phyloP scores from a whole-genome alignment of 495 filamentous ascomycete species.

The Penicillium manginii region DNA sequence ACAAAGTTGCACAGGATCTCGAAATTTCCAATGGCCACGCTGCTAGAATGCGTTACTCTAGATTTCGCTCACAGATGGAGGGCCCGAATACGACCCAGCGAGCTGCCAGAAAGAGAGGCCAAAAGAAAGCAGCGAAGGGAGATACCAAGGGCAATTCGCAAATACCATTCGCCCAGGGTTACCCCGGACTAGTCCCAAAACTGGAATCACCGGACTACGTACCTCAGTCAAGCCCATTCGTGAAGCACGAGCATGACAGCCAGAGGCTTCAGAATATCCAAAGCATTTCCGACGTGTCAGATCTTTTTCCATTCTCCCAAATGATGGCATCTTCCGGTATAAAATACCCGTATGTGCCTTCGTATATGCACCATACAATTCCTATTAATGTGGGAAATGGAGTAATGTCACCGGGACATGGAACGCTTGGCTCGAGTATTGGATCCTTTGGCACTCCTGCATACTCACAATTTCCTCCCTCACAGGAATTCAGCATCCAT shows the following conservation, averaged over 20 bases:
- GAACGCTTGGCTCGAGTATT: not conserved
- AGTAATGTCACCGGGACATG: not conserved
- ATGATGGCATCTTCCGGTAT: not conserved
- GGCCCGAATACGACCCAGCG: slow-evolving; percentile 33
- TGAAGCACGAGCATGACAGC: not conserved
- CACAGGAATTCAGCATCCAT: not conserved
- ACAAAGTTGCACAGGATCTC: slow-evolving; percentile 61
- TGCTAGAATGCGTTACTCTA: slow-evolving; percentile 78
- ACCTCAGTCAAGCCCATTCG: not conserved
- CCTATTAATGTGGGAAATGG: not conserved
- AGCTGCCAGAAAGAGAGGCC: slow-evolving; percentile 20
- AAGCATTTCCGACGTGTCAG: not conserved
- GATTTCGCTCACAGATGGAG: slow-evolving; percentile 67
- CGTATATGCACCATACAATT: not conserved
- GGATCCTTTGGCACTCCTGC: not conserved
- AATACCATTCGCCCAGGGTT: not conserved
- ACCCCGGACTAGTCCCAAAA: not conserved
- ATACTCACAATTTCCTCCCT: not conserved
- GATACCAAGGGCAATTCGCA: not conserved
- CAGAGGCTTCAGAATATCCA: not conserved
- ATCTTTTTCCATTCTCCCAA: not conserved
- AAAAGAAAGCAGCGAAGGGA: slow-evolving; percentile 11
- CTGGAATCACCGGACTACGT: not conserved
- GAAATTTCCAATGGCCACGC: slow-evolving; percentile 80
- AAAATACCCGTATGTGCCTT: not conserved